Percentiles rank a stretch among this genome's conserved stretches.
These are phyloP conservation scores for Didymella glomerata DNA, from an alignment of 2,329 filamentous ascomycete genomes.

Conservation along the genomic window DNA sequence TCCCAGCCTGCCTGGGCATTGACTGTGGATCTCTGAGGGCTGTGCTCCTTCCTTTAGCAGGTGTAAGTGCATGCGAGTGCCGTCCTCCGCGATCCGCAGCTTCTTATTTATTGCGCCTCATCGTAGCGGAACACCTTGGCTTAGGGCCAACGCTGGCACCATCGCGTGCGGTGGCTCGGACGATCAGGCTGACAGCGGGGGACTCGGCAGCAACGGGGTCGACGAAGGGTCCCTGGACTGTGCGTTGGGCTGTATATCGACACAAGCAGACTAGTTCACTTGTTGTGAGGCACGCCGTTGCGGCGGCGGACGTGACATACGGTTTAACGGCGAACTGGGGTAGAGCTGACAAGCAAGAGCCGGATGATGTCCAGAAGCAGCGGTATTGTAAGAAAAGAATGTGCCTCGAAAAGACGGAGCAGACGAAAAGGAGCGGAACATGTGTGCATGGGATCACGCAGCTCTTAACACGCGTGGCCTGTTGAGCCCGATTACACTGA, in stretches of 20 bases:
- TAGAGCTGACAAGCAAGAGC: not conserved
- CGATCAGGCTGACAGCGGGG: not conserved
- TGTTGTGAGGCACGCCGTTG: not conserved
- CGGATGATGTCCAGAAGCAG: not conserved
- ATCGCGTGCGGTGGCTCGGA: not conserved
- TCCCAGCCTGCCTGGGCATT: not conserved
- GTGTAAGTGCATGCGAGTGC: not conserved
- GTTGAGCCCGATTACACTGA: not conserved
- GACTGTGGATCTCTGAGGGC: not conserved
- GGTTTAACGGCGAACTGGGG: not conserved
- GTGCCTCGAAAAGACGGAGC: not conserved
- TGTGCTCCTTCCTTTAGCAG: not conserved
- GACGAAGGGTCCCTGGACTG: not conserved
- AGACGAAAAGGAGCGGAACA: not conserved
- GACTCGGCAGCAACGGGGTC: not conserved
- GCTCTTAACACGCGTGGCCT: not conserved
- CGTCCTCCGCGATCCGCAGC: not conserved
- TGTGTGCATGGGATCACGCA: not conserved
- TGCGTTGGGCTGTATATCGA: too few relatives aligned
- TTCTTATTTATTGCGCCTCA: not conserved
- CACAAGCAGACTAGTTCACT: not conserved
- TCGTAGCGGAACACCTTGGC: not conserved
- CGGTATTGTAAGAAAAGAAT: not conserved
- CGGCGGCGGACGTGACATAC: not conserved
- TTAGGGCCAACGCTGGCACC: not conserved